These are phyloP conservation scores for Leccinum rimulosum DNA, from an alignment of 768 basidiomycete species.

Conservation along the genomic window DNA sequence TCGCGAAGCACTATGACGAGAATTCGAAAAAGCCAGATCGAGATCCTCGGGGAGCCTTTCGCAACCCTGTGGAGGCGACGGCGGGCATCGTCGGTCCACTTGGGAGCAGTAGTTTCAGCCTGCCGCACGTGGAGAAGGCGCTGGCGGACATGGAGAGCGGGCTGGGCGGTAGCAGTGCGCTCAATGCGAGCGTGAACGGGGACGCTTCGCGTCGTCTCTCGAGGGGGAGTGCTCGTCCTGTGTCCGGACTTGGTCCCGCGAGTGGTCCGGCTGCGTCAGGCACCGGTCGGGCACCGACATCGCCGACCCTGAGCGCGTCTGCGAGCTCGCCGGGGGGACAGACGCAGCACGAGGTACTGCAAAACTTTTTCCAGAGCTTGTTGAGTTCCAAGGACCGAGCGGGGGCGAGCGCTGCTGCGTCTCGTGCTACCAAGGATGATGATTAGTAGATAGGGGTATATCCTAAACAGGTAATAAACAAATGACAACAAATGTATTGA, in stretches of 20 bases:
- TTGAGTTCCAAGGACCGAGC: constrained; percentile 66
- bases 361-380: constrained; percentile 85
- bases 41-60: constrained; percentile 86
- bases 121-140: constrained; percentile 87
- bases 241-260: constrained; percentile 40
- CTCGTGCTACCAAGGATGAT: constrained; percentile 7
- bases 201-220: constrained; percentile 37
- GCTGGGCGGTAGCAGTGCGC: constrained; percentile 31
- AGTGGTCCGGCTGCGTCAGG: constrained; percentile 34
- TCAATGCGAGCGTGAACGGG: constrained; percentile 34
- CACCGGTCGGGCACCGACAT: constrained; percentile 36
- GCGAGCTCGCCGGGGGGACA: constrained; percentile 53
- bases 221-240: constrained; percentile 23
- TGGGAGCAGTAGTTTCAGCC: constrained; percentile 78
- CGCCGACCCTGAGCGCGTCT: constrained; percentile 37
- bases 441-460: neutral
- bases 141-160: constrained; percentile 85
- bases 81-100: constrained; percentile 89
- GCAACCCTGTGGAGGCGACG: constrained; percentile 64
- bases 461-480: constrained; percentile 12
- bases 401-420: constrained; percentile 34
- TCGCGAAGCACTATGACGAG: constrained; percentile 87
- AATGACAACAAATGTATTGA: constrained; percentile 15
- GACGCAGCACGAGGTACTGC: constrained; percentile 78
- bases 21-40: constrained; percentile 87